Base-by-base conservation (phyloP, 2,329 filamentous ascomycete species). In the Elsinoe necatrix region DNA sequence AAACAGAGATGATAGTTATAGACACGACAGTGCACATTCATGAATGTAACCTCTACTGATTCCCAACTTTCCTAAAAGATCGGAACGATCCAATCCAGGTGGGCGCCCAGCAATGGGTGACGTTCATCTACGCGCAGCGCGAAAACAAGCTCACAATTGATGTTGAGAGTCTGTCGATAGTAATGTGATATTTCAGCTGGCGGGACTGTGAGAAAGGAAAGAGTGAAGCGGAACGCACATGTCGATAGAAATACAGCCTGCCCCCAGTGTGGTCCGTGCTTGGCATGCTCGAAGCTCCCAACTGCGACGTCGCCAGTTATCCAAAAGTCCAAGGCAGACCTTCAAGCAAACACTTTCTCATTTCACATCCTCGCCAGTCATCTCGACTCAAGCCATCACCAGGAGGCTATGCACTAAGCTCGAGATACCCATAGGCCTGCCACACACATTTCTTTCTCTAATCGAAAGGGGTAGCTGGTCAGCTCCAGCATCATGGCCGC, bases 21-120 rank as follows among this genome's bases (percentile, higher is more conserved):
- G 4, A 37, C 12, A 37, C 12, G 34, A 37, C 14, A 37, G 4
- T 29, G 27, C 27, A 29, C 34, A 37, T 37, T 3, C 3, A n/a
- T 37, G 34, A 31, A 14, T 81, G 81, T 86, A 76, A 83, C 82
- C 83, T 76, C 81, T 78, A 80, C 83, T 86, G 83, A 86, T 86
- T 86, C 83, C 83, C 77, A 79, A 75, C 72, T 77, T 78, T 73
- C 85, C 81, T 77, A 72, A 72, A 77, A 75, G 72, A 76, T 79
- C 79, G 72, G 71, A 80, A 83, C 73, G 79, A 80, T 76, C 67
- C 75, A 74, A 52, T 78, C 83, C 81, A 79, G 83, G 73, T 79
- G 78, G 83, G 83, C 80, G 83, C 83, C 83, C 83, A 86, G 83
- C 81, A 76, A 84, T 80, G 81, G 81, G 81, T 79, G 65, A 65